These are phyloP conservation scores for Pseudocercospora fuligena DNA, from an alignment of 2,329 filamentous ascomycete species.

Conservation along the genomic window DNA sequence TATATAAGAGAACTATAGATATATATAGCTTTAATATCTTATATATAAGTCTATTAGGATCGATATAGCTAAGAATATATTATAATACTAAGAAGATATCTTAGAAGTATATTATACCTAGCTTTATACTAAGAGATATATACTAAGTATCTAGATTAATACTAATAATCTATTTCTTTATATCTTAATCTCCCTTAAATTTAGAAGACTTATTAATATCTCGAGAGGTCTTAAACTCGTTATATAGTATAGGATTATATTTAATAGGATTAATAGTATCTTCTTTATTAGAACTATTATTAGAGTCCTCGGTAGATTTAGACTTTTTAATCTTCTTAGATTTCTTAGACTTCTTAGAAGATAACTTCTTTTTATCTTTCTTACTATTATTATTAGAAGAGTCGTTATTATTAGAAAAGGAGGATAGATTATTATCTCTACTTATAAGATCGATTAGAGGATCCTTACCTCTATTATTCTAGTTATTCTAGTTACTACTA, in stretches of 20 bases:
- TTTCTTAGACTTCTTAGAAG: too few relatives aligned
- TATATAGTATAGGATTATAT: neutral
- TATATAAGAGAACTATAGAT: neutral
- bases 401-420: neutral
- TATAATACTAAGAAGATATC: neutral
- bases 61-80: neutral
- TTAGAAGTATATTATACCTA: neutral
- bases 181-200: neutral
- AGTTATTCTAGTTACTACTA: neutral
- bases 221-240: neutral
- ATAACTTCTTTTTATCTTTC: neutral
- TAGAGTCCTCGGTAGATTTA: neutral
- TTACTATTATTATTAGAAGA: neutral
- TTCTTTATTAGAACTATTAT: neutral
- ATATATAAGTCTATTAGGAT: neutral
- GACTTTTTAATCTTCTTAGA: neutral
- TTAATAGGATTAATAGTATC: neutral
- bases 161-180: neutral
- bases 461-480: neutral
- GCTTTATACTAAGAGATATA: neutral
- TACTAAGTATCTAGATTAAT: neutral
- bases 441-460: neutral
- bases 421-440: neutral
- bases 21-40: neutral
- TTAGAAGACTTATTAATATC: neutral